These are phyloP conservation scores for Claviceps purpurea DNA, from an alignment of 2,329 filamentous ascomycete genomes.

Conservation along the genomic window DNA sequence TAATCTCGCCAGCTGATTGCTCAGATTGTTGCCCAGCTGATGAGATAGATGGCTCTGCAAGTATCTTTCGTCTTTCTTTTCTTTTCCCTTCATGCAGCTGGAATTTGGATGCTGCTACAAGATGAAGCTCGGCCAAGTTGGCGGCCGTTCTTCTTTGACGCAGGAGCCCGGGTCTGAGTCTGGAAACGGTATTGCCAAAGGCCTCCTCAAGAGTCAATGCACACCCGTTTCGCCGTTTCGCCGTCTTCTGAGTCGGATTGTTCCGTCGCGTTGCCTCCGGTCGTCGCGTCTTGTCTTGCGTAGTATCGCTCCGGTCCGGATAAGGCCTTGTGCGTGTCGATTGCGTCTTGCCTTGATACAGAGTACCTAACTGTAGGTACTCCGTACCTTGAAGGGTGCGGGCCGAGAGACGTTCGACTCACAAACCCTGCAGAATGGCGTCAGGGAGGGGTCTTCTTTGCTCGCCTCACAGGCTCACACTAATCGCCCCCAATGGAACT, in stretches of 20 bases:
- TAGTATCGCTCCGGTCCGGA: background rate
- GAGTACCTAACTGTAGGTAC: too few relatives aligned
- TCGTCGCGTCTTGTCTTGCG: background rate
- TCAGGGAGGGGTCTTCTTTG: too few relatives aligned
- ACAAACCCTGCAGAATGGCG: conserved; percentile 5
- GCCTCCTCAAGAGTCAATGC: background rate
- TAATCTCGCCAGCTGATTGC: background rate
- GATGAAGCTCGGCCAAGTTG: background rate
- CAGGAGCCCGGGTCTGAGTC: too few relatives aligned
- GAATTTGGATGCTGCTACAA: background rate
- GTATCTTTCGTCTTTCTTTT: too few relatives aligned
- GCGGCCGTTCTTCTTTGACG: background rate
- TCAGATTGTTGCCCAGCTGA: background rate
- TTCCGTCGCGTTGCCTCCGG: background rate
- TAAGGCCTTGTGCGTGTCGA: background rate
- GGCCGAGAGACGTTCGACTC: conserved; percentile 5
- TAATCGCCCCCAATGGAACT: background rate
- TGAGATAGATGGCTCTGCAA: too few relatives aligned
- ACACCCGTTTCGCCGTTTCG: too few relatives aligned
- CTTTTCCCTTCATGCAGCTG: too few relatives aligned
- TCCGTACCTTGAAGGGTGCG: background rate
- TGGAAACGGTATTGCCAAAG: background rate
- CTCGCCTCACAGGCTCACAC: background rate
- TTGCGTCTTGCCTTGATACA: background rate
- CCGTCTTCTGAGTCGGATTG: background rate